Conservation (phyloP, 2,329 filamentous ascomycete species). For the Cercospora zeina region DNA sequence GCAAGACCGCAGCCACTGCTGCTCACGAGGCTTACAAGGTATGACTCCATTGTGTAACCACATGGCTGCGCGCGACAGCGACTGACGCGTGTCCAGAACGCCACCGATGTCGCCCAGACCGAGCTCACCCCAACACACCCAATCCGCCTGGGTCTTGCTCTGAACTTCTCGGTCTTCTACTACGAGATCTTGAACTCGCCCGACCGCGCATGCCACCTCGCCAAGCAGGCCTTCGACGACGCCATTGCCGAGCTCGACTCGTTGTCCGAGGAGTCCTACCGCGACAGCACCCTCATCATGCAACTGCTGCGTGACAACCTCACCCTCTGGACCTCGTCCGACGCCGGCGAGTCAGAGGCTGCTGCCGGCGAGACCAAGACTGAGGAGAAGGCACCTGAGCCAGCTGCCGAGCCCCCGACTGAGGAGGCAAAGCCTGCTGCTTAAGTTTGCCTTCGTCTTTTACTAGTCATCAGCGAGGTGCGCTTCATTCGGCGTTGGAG, state of each 20-base stretch:
- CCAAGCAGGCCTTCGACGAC: slow-evolving; percentile 98
- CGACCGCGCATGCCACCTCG: slow-evolving; percentile 94
- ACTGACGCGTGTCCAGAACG: slow-evolving; percentile 62
- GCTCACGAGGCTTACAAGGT: slow-evolving; percentile 98
- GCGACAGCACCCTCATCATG: slow-evolving; percentile 99
- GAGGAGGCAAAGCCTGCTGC: slow-evolving; percentile 34
- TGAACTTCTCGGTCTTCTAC: slow-evolving; percentile 99
- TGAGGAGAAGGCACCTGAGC: slow-evolving; percentile 48
- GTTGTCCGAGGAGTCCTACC: slow-evolving; percentile 96
- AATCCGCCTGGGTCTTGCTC: slow-evolving; percentile 92
- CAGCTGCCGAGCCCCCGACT: slow-evolving; percentile 51
- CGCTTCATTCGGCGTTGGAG: slow-evolving; percentile 27
- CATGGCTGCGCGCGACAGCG: slow-evolving; percentile 17
- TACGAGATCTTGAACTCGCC: slow-evolving; percentile 99
- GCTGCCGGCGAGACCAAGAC: slow-evolving; percentile 55
- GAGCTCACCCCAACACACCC: slow-evolving; percentile 97
- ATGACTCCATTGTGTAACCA: slow-evolving; percentile 40
- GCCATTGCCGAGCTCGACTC: slow-evolving; percentile 98
- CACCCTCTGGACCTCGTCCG: slow-evolving; percentile 95
- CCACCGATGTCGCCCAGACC: slow-evolving; percentile 96
- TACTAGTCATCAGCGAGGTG: slow-evolving; percentile 25
- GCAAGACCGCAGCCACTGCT: slow-evolving; percentile 81
- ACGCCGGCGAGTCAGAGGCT: slow-evolving; percentile 75
- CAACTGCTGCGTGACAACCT: slow-evolving; percentile 98
- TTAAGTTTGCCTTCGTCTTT: slow-evolving; percentile 26